Evolutionary conservation across 352 stramenopile species (phyloP).

Genomic region (Globisporangium canariense): DNA sequence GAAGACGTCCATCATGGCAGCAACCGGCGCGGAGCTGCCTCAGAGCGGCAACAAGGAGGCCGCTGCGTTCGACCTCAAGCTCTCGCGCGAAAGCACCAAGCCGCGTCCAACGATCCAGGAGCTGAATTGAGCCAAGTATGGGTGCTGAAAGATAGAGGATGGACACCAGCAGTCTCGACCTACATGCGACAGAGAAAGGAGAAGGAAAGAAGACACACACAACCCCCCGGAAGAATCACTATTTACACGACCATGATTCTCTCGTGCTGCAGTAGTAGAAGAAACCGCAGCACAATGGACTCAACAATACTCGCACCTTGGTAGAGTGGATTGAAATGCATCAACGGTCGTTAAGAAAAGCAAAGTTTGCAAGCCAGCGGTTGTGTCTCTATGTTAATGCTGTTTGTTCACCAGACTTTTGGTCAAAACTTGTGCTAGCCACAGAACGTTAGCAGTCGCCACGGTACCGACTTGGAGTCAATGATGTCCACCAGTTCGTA

Average conservation of each 20-base stretch:
- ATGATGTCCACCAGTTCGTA: constrained; percentile 1
- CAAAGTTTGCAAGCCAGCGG: too few relatives aligned
- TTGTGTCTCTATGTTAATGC: too few relatives aligned
- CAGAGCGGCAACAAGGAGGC: not conserved
- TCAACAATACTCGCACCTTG: too few relatives aligned
- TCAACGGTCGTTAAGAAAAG: too few relatives aligned
- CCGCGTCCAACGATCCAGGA: constrained; percentile 69
- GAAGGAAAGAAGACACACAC: not conserved
- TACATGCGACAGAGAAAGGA: not conserved
- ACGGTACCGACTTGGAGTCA: constrained; percentile 3
- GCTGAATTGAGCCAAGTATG: constrained; percentile 37
- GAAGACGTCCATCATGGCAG: constrained; percentile 7
- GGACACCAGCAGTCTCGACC: not conserved
- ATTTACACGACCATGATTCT: not conserved
- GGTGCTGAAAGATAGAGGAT: not conserved
- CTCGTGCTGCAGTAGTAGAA: not conserved
- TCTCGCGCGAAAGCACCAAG: constrained; percentile 37
- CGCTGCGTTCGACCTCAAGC: constrained; percentile 29
- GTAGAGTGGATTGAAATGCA: too few relatives aligned
- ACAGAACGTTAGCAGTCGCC: constrained; percentile 3
- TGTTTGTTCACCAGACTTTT: too few relatives aligned
- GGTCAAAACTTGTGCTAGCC: not conserved
- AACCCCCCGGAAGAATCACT: not conserved
- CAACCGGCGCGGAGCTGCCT: not conserved
- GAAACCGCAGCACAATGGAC: too few relatives aligned